Evolutionary conservation across 345 rosid genomes (phyloP), one percentile per base, ranked within the genome.

Genomic region (Populus alba): DNA sequence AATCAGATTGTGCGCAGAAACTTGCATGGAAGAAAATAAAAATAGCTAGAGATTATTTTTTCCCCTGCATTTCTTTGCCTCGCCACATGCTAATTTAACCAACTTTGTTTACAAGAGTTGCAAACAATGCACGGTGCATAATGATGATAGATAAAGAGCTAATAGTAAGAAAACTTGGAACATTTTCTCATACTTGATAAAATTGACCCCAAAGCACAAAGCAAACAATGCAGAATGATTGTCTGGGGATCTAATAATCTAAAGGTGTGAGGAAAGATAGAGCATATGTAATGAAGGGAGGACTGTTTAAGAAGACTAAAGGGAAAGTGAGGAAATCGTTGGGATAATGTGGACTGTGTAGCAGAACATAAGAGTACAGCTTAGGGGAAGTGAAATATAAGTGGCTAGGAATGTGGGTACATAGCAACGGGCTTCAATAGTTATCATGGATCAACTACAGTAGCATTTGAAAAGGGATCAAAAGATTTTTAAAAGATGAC

Each of bases 1-100:
- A 31, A 72, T 77, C 72, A 81, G 81, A 37, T 68, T 51, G 66
- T 4, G 15, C 2, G 18, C 35, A 59, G 15, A 53, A 31, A 41
- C 23, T n/a, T 33, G 31, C 37, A 23, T 25, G 18, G 23, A 63
- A 8, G 17, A 47, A 68, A 55, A 62, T 33, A 27, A 33, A 57
- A 23, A 75, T 39, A 43, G 41, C 18, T 13, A 63, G 6, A 57
- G 68, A 59, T 7, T 13, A 17, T 62, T 59, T 5, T 45, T 8
- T 31, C 59, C 13, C 68, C n/a, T 10, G 2, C 20, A 51, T 17
- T 38, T 16, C 7, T 39, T 10, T 27, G 43, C 25, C 25, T 27
- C 20, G 16, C 9, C 25, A 38, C 23, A 31, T 17, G 22, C 9
- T 13, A 18, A 17, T 27, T 53, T 71, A 8, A 29, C 41, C 38